These are phyloP conservation scores for Proteromonas lacertae DNA, from an alignment of 352 stramenopile genomes.

Conservation along the genomic window DNA sequence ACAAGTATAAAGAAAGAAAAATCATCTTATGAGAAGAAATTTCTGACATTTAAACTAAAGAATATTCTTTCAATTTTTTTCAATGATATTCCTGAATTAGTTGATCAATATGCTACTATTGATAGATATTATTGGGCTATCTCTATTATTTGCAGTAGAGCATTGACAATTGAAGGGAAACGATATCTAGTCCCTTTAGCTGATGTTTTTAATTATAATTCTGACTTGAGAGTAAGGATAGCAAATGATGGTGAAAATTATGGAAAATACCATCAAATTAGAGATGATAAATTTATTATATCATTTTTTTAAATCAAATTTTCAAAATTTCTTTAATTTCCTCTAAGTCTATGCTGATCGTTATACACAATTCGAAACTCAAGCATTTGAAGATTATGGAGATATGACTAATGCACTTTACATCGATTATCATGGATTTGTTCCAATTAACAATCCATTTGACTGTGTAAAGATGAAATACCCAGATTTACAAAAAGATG, in stretches of 20 bases:
- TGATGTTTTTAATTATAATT: constrained; percentile 36
- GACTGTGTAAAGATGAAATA: constrained; percentile 30
- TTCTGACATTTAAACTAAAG: too few species aligned
- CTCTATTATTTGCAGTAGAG: constrained; percentile 22
- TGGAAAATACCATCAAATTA: constrained; percentile 6
- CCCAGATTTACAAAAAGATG: neutral
- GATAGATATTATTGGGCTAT: constrained; percentile 9
- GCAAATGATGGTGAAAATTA: constrained; percentile 5
- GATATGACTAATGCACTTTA: constrained; percentile 46
- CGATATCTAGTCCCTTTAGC: constrained; percentile 37
- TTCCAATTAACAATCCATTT: constrained; percentile 38
- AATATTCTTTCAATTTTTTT: too few species aligned
- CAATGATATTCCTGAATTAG: too few species aligned
- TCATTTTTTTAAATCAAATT: too few species aligned
- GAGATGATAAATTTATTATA: too few species aligned
- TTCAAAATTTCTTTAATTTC: too few species aligned
- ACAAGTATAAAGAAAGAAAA: too few species aligned
- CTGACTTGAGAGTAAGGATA: constrained; percentile 7
- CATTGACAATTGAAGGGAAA: constrained; percentile 27
- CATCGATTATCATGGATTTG: constrained; percentile 49
- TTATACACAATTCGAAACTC: too few species aligned
- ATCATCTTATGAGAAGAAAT: too few species aligned
- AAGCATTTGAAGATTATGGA: constrained; percentile 73
- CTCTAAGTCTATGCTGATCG: too few species aligned
- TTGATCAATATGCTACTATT: too few species aligned